Conservation (phyloP, 352 stramenopile genomes). For the Globisporangium nodosum region DNA sequence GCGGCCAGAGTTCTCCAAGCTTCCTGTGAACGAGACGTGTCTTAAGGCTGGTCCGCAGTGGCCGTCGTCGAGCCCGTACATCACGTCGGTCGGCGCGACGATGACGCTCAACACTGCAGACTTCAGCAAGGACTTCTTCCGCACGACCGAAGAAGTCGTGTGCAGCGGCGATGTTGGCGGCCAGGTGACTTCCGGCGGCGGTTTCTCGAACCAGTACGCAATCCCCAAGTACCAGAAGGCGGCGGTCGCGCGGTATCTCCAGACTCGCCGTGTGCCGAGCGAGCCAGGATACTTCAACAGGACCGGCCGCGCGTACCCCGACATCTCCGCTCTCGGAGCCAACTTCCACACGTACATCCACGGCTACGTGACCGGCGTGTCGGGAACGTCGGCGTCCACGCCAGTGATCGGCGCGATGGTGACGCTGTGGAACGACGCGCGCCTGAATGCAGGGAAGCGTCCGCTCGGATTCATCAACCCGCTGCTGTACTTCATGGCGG, state of each 20-base stretch:
- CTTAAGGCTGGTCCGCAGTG: constrained; percentile 63
- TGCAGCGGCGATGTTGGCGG: constrained; percentile 65
- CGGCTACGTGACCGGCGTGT: constrained; percentile 37
- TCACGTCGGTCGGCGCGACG: constrained; percentile 89
- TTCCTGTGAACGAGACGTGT: constrained; percentile 47
- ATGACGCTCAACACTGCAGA: constrained; percentile 38
- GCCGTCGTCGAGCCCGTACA: constrained; percentile 82
- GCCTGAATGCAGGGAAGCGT: constrained; percentile 71
- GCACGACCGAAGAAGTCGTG: constrained; percentile 67
- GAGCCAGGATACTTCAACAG: constrained; percentile 68
- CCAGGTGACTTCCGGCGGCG: constrained; percentile 82
- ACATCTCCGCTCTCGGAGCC: constrained; percentile 76
- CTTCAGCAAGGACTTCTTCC: constrained; percentile 47
- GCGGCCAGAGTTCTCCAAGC: constrained; percentile 54
- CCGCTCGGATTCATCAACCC: constrained; percentile 86
- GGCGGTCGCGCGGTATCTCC: constrained; percentile 63
- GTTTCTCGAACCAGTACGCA: constrained; percentile 82
- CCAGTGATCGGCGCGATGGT: constrained; percentile 84
- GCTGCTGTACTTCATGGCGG: constrained; percentile 73
- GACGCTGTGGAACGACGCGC: constrained; percentile 82
- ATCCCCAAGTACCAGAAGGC: constrained; percentile 72
- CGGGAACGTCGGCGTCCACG: constrained; percentile 83
- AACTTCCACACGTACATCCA: constrained; percentile 66
- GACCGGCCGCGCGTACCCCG: constrained; percentile 84
- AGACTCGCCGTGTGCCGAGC: constrained; percentile 36